Conservation (phyloP, 176 grass and related monocot genomes). For the Oryza brachyantha region DNA sequence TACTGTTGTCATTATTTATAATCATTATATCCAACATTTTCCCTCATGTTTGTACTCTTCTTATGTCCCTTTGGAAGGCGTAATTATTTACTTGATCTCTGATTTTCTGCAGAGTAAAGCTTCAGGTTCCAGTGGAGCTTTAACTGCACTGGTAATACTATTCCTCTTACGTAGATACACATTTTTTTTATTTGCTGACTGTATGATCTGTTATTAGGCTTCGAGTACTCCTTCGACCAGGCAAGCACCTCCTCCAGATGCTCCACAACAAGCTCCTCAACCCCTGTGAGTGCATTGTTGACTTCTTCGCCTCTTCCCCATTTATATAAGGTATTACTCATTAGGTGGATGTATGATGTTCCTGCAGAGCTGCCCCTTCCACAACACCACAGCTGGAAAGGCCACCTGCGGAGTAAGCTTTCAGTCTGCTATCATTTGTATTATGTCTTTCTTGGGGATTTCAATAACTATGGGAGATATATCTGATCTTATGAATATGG, state of each 20-base stretch:
- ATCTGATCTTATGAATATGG: constrained; percentile 15
- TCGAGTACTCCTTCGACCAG: constrained; percentile 44
- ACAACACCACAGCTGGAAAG: constrained; percentile 47
- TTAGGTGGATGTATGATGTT: constrained; percentile 2
- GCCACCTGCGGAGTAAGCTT: constrained; percentile 46
- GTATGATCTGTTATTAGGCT: constrained; percentile 50
- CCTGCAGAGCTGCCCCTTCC: constrained; percentile 40
- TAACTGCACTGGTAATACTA: constrained; percentile 65
- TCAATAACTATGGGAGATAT: background rate
- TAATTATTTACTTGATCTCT: background rate
- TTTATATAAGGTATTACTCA: background rate
- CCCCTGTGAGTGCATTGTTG: constrained; percentile 45
- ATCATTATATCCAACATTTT: background rate
- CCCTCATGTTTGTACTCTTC: no score
- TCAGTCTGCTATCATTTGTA: constrained; percentile 14
- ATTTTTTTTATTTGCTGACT: constrained; percentile 25
- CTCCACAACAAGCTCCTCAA: constrained; percentile 47
- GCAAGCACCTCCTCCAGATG: constrained; percentile 45
- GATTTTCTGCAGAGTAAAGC: constrained; percentile 62
- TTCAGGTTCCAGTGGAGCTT: constrained; percentile 64
- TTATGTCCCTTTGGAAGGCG: background rate
- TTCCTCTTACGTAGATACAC: background rate
- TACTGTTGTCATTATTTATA: background rate
- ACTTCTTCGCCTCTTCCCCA: background rate
- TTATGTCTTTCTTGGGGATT: background rate